phyloP scores from a whole-genome alignment of 148 eudicot genomes.

The Persicaria maculosa region DNA sequence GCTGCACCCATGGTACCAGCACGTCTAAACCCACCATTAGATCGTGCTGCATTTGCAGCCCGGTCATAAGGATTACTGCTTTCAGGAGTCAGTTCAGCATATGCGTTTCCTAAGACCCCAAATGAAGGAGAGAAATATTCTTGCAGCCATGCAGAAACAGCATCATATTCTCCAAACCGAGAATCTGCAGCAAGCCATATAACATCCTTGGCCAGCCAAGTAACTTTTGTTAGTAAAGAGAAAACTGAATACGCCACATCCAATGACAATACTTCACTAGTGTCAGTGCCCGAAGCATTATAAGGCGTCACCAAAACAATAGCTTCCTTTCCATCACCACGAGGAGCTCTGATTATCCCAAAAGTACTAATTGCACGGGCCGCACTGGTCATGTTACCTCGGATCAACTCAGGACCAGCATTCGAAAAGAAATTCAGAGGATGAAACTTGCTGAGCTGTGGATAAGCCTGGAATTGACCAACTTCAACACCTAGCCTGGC shows the following conservation, averaged over 20 bases:
- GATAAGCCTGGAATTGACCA: constrained; percentile 56
- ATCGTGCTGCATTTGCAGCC: constrained; percentile 18
- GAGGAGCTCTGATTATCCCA: constrained; percentile 92
- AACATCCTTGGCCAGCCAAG: constrained; percentile 94
- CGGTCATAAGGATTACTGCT: too few relatives aligned
- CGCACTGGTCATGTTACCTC: constrained; percentile 49
- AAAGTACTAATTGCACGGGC: constrained; percentile 54
- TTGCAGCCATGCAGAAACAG: constrained; percentile 81
- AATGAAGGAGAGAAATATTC: constrained; percentile 67
- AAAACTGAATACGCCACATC: constrained; percentile 71
- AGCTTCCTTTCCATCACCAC: constrained; percentile 98
- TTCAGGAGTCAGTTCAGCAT: constrained; percentile 33
- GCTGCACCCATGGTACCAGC: constrained; percentile 99
- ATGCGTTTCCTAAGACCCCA: constrained; percentile 25
- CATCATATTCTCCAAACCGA: constrained; percentile 71
- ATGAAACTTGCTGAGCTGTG: constrained; percentile 48
- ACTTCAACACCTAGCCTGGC: constrained; percentile 79
- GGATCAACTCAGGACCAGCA: constrained; percentile 34
- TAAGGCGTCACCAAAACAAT: constrained; percentile 91
- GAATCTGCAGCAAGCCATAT: constrained; percentile 99
- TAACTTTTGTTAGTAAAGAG: constrained; percentile 67
- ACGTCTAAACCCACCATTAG: constrained; percentile 43
- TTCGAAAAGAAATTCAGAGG: constrained; percentile 79
- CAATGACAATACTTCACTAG: constrained; percentile 64
- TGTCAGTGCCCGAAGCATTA: constrained; percentile 45